Base-by-base conservation (phyloP, 2,329 filamentous ascomycete genomes). In the Aspergillus ochraceoroseus region DNA sequence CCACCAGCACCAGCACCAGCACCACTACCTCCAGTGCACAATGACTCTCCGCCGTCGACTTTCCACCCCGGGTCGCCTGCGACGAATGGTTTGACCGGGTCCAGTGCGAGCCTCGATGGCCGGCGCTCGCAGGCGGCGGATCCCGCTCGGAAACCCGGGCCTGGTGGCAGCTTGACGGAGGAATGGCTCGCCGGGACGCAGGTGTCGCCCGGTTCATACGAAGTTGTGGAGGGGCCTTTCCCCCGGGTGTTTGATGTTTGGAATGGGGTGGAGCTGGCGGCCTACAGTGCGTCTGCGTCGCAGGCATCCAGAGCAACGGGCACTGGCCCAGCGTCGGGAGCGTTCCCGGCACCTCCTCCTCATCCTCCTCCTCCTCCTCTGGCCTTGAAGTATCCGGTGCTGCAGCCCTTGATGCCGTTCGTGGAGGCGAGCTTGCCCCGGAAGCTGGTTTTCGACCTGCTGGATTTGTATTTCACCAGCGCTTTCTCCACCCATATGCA, bases 381-480 rank as follows among this genome's bases (percentile, higher is more conserved):
- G n/a, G n/a, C n/a, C n/a, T n/a, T 92, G 44, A 81, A 87, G 56
- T 94, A 94, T 56, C 88, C 88, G 1, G 88, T 94, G 3, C 70
- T 95, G 37, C 80, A 87, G 54, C 88, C 88, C 19, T 70, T 95
- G 2, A 67, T 94, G 32, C 86, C 88, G 7, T 85, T 92, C 58
- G 74, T 95, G 32, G 79, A 80, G 29, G 80, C 80, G 44, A 83
- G 92, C 47, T 79, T 95, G 33, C 86, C 89, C 2, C 71, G 85
- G 23, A 76, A 80, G 7, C 70, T 95, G 38, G 88, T 89, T 5
- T 95, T 87, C 68, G 88, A 95, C 61, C 71, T 95, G 29, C 74
- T 95, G 41, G 89, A 95, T 58, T 71, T 94, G 18, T 95, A 95
- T 66, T 95, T 95, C 62, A 81, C 87, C 30, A 94, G 87, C 61